phyloP scores from a whole-genome alignment of 805 yeast genomes.

The Yamadazyma philogaea region DNA sequence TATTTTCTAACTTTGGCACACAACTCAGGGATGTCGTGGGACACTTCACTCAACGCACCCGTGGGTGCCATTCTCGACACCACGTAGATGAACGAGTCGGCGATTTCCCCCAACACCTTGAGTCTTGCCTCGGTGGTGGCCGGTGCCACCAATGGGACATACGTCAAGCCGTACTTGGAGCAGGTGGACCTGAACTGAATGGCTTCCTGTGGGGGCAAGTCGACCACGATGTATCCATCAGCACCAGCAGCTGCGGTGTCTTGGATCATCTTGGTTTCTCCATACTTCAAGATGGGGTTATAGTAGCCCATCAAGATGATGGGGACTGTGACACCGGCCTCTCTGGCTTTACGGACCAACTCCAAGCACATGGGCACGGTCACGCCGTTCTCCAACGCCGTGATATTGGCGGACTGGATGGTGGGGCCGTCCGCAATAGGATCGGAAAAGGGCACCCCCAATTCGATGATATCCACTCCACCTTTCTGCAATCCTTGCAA shows the following conservation, averaged over 20 bases:
- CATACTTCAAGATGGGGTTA: constrained; percentile 87
- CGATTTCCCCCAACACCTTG: constrained; percentile 71
- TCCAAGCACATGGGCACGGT: constrained; percentile 69
- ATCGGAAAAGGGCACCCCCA: constrained; percentile 95
- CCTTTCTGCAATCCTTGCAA: constrained; percentile 88
- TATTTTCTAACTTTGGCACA: constrained; percentile 71
- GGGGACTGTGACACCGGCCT: constrained; percentile 82
- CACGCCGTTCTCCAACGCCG: constrained; percentile 81
- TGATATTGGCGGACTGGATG: constrained; percentile 81
- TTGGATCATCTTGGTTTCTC: constrained; percentile 76
- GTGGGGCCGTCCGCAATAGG: constrained; percentile 99
- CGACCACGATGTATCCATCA: constrained; percentile 91
- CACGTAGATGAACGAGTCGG: constrained; percentile 94
- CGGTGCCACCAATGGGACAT: constrained; percentile 94
- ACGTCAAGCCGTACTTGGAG: constrained; percentile 64
- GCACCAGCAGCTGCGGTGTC: constrained; percentile 89
- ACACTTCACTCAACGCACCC: constrained; percentile 73
- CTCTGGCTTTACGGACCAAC: constrained; percentile 71
- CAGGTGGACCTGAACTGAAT: constrained; percentile 76
- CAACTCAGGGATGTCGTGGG: constrained; percentile 60
- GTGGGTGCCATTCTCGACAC: constrained; percentile 98
- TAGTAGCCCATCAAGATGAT: constrained; percentile 95
- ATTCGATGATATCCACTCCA: constrained; percentile 92
- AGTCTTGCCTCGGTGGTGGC: constrained; percentile 91
- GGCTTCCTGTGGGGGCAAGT: constrained; percentile 98